These are phyloP conservation scores for Cornus kousa DNA, from an alignment of 148 eudicot species.

Conservation along the genomic window DNA sequence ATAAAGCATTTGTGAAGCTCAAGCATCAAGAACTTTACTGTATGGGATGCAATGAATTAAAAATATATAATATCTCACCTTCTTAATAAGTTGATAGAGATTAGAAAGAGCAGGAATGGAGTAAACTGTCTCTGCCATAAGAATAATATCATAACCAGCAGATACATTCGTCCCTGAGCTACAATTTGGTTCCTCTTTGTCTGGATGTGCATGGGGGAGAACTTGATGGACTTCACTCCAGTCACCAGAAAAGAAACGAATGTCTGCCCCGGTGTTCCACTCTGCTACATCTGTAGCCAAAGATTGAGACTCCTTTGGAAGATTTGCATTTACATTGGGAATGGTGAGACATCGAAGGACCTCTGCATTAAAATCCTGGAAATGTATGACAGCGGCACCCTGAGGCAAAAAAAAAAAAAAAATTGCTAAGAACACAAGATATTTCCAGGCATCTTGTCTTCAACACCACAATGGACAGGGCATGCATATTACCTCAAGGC, in stretches of 20 bases:
- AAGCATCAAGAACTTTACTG: background rate
- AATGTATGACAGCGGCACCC: constrained; percentile 81
- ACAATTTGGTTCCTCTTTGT: constrained; percentile 21
- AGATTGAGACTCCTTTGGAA: constrained; percentile 23
- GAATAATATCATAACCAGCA: constrained; percentile 76
- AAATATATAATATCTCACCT: constrained; percentile 30
- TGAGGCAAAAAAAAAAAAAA: constrained; percentile 25
- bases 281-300: constrained; percentile 12
- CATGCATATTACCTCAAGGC: constrained; percentile 56
- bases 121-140: constrained; percentile 99
- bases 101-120: constrained; percentile 61
- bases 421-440: constrained; percentile 1
- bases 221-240: constrained; percentile 74
- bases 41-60: background rate
- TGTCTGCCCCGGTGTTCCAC: constrained; percentile 24
- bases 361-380: constrained; percentile 95
- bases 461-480: constrained; percentile 6
- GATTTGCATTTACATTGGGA: constrained; percentile 75
- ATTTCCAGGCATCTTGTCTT: background rate
- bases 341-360: constrained; percentile 81
- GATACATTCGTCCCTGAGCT: constrained; percentile 2
- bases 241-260: constrained; percentile 90
- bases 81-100: constrained; percentile 72
- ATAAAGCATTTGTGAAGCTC: constrained; percentile 2
- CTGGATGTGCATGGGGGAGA: constrained; percentile 42